A percentile compares a stretch with the other conserved stretches of the same genome.
phyloP scores from a whole-genome alignment of 2,329 filamentous ascomycete genomes.

The Cladosporium austrohemisphaericum region DNA sequence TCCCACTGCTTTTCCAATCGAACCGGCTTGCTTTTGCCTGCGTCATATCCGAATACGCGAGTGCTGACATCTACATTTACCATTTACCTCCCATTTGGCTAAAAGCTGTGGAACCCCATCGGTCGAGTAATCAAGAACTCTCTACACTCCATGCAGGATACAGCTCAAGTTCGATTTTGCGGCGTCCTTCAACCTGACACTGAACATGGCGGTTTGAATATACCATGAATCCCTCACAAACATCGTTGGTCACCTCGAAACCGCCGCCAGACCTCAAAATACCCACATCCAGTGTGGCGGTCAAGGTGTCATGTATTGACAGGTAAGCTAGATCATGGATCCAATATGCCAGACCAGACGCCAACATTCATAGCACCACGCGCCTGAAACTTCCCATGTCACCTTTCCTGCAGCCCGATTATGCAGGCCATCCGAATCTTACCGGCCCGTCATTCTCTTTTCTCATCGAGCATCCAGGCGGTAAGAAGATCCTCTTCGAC shows the following conservation, averaged over 20 bases:
- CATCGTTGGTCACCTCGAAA: constrained; percentile 23
- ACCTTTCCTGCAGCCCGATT: constrained; percentile 38
- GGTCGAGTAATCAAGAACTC: no score
- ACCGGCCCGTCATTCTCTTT: constrained; percentile 45
- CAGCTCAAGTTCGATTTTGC: no score
- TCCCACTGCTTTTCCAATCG: no score
- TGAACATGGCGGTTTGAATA: no score
- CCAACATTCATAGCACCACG: constrained; percentile 27
- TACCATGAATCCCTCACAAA: constrained; percentile 21
- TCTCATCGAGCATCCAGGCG: constrained; percentile 45
- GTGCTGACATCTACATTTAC: no score
- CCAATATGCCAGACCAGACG: background rate
- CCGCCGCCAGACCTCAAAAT: constrained; percentile 33
- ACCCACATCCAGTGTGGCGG: constrained; percentile 28
- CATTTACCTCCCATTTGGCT: no score
- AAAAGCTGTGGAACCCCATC: no score
- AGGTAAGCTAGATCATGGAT: constrained; percentile 24
- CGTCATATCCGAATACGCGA: no score
- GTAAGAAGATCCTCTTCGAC: constrained; percentile 45
- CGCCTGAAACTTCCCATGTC: constrained; percentile 30
- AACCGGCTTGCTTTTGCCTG: no score
- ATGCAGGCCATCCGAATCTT: constrained; percentile 37
- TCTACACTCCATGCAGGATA: no score
- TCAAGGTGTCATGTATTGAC: constrained; percentile 37
- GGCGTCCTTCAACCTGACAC: no score